phyloP scores from a whole-genome alignment of 2,329 filamentous ascomycete species.

The Didymella glomerata region DNA sequence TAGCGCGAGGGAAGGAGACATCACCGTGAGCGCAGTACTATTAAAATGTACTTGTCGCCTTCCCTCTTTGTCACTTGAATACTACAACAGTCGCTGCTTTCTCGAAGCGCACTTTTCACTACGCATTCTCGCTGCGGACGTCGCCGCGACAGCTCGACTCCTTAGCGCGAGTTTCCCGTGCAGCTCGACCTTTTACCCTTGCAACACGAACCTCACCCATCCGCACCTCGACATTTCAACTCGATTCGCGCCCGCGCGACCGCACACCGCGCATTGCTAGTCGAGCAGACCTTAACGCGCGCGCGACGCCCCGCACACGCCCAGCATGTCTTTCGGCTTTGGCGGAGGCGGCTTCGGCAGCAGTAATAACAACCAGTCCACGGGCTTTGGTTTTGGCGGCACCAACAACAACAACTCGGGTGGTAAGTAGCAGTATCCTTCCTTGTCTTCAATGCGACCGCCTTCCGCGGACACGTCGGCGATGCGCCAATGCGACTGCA shows the following conservation, averaged over 20 bases:
- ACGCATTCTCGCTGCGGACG: constrained; percentile 12
- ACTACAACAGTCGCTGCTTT: constrained; percentile 16
- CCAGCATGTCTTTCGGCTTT: constrained; percentile 65
- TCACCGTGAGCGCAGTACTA: constrained; percentile 7
- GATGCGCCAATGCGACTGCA: constrained; percentile 42
- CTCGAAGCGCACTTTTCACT: constrained; percentile 34
- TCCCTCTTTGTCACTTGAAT: neutral
- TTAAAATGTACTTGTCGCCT: constrained; percentile 9
- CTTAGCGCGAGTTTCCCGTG: constrained; percentile 48
- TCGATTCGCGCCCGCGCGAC: constrained; percentile 29
- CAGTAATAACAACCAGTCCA: constrained; percentile 47
- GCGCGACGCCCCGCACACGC: constrained; percentile 32
- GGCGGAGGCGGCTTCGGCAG: constrained; percentile 55
- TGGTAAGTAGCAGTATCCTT: constrained; percentile 60
- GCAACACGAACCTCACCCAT: constrained; percentile 24
- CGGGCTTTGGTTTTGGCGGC: constrained; percentile 53
- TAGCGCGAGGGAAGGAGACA: constrained; percentile 2
- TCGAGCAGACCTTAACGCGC: constrained; percentile 31
- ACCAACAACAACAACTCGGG: constrained; percentile 49
- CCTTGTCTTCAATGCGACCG: constrained; percentile 23
- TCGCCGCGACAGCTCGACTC: constrained; percentile 34
- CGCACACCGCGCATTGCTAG: constrained; percentile 34
- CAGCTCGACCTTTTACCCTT: constrained; percentile 20
- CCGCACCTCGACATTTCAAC: constrained; percentile 28
- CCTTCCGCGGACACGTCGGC: constrained; percentile 37